These are phyloP conservation scores for Debaryomycetaceae sp. DNA, from an alignment of 1,139 yeast species.

Conservation along the genomic window DNA sequence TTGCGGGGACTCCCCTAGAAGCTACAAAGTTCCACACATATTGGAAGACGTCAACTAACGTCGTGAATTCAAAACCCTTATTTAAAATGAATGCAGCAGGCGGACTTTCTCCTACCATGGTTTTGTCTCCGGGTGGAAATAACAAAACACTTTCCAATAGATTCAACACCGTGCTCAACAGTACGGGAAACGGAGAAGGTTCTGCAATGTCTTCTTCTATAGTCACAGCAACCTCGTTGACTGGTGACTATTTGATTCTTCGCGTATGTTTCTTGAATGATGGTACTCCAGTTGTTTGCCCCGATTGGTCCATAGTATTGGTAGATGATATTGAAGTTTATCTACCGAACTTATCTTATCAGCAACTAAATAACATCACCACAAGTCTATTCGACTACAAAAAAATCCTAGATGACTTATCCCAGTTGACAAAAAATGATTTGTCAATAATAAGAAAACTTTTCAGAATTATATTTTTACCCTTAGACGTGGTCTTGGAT, in stretches of 20 bases:
- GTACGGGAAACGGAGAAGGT: not conserved
- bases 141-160: not conserved
- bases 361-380: conserved; percentile 41
- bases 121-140: conserved; percentile 25
- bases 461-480: conserved; percentile 48
- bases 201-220: conserved; percentile 37
- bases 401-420: conserved; percentile 39
- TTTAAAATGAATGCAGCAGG: conserved; percentile 37
- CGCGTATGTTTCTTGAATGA: conserved; percentile 74
- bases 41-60: conserved; percentile 81
- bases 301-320: conserved; percentile 61
- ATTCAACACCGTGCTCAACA: not conserved
- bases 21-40: conserved; percentile 92
- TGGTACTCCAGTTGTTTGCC: conserved; percentile 83
- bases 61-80: conserved; percentile 30
- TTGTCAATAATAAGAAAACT: conserved; percentile 37
- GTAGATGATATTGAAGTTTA: conserved; percentile 55
- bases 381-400: conserved; percentile 41
- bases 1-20: conserved; percentile 78
- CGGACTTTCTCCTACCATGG: conserved; percentile 41
- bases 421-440: conserved; percentile 36
- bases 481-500: conserved; percentile 58
- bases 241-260: conserved; percentile 74
- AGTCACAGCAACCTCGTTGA: conserved; percentile 87
- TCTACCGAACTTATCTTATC: conserved; percentile 41